phyloP scores from a whole-genome alignment of 2,329 filamentous ascomycete species.

The Verticillium alfalfae region DNA sequence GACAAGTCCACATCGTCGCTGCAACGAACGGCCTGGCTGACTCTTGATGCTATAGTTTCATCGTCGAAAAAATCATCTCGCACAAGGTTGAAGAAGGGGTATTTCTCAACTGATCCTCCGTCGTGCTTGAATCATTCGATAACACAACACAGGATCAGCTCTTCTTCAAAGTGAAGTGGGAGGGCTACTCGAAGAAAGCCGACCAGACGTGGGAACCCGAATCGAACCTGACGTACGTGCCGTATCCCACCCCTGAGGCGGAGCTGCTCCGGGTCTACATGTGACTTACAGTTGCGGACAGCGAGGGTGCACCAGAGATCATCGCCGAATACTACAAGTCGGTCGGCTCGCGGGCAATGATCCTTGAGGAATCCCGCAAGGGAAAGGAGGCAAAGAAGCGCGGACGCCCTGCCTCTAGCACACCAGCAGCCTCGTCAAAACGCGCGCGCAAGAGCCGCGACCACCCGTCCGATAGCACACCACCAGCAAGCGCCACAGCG shows the following conservation, averaged over 20 bases:
- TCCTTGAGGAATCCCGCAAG: constrained; percentile 45
- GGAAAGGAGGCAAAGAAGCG: constrained; percentile 54
- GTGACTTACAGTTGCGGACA: constrained; percentile 17
- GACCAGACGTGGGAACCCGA: constrained; percentile 79
- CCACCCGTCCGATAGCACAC: constrained; percentile 42
- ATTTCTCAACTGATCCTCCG: constrained; percentile 14
- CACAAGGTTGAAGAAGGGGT: constrained; percentile 58
- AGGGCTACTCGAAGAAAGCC: constrained; percentile 63
- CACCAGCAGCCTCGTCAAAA: constrained; percentile 34
- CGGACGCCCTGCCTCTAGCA: constrained; percentile 34
- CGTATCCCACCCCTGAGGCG: neutral
- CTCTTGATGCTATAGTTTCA: constrained; percentile 44
- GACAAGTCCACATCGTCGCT: neutral
- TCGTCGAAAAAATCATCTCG: constrained; percentile 67
- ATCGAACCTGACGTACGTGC: constrained; percentile 55
- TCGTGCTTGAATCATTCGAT: constrained; percentile 1
- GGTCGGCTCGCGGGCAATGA: constrained; percentile 57
- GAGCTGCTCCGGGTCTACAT: neutral
- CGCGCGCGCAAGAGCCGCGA: constrained; percentile 39
- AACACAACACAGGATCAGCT: constrained; percentile 34
- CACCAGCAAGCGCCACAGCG: constrained; percentile 36
- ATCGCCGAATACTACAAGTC: constrained; percentile 58
- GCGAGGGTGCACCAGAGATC: constrained; percentile 53
- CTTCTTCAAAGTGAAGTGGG: constrained; percentile 73
- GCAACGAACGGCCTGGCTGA: constrained; percentile 8